Conservation (phyloP, 768 basidiomycete species). For the Cystobasidium tubakii region DNA sequence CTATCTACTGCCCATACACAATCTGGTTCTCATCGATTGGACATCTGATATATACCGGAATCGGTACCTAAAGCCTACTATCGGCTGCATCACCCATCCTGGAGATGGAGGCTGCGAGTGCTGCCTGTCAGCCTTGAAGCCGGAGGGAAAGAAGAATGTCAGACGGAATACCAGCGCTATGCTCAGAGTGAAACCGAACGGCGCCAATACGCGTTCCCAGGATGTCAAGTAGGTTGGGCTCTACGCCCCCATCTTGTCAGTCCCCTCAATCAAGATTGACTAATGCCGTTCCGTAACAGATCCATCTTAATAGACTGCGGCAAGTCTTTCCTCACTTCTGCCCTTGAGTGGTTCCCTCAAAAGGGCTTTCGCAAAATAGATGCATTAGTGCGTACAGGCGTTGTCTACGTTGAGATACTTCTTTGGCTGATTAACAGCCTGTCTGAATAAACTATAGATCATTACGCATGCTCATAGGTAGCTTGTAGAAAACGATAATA, state of each 20-base stretch:
- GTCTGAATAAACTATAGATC: constrained; percentile 4
- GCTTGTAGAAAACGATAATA: neutral
- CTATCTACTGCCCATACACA: too few relatives aligned
- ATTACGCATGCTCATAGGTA: constrained; percentile 35
- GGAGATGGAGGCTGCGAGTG: constrained; percentile 56
- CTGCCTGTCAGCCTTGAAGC: constrained; percentile 62
- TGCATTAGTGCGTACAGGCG: constrained; percentile 67
- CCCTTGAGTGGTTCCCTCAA: constrained; percentile 39
- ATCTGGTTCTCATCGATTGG: too few relatives aligned
- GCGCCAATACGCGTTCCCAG: constrained; percentile 50
- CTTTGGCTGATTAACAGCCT: neutral
- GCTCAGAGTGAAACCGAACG: constrained; percentile 52
- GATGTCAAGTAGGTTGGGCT: constrained; percentile 57
- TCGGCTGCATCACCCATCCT: constrained; percentile 66
- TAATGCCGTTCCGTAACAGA: neutral
- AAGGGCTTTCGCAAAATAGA: constrained; percentile 60
- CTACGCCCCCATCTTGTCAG: too few relatives aligned
- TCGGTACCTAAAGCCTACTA: constrained; percentile 56
- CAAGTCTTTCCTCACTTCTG: constrained; percentile 44
- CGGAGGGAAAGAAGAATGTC: constrained; percentile 73
- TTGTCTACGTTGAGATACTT: neutral
- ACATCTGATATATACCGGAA: neutral
- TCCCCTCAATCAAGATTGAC: too few relatives aligned
- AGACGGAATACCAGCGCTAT: constrained; percentile 75
- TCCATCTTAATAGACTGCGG: constrained; percentile 44